Conservation (phyloP, 2,329 filamentous ascomycete genomes). For the Xylaria sp. region DNA sequence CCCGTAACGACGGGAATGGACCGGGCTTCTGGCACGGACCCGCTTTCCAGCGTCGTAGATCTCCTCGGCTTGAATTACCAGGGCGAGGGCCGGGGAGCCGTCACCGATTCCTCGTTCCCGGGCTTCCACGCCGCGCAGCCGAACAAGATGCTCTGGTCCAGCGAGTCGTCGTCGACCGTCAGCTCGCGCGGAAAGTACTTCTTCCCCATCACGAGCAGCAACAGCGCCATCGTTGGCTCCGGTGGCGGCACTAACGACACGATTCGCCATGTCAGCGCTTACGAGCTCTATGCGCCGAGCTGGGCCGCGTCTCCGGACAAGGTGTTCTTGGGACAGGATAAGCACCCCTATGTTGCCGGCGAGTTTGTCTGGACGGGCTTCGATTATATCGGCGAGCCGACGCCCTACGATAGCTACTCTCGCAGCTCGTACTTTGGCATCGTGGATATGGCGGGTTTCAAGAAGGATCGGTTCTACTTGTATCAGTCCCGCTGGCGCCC, state of each 20-base stretch:
- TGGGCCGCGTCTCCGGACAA: slow-evolving; percentile 59
- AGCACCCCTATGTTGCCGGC: slow-evolving; percentile 55
- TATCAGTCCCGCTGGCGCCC: slow-evolving; percentile 61
- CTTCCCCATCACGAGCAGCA: slow-evolving; percentile 54
- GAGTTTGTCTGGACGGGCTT: slow-evolving; percentile 60
- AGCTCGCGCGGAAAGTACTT: slow-evolving; percentile 58
- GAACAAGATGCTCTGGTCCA: slow-evolving; percentile 52
- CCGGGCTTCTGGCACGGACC: slow-evolving; percentile 46
- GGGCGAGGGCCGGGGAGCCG: slow-evolving; percentile 49
- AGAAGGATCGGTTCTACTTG: slow-evolving; percentile 60
- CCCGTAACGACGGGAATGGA: slow-evolving; percentile 54
- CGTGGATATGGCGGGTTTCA: slow-evolving; percentile 62
- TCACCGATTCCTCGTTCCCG: slow-evolving; percentile 15
- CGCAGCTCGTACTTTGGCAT: slow-evolving; percentile 62
- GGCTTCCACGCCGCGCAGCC: slow-evolving; percentile 52
- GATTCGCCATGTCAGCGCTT: slow-evolving; percentile 50
- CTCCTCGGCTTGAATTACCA: slow-evolving; percentile 62
- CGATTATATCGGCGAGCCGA: slow-evolving; percentile 58
- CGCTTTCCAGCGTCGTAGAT: slow-evolving; percentile 51
- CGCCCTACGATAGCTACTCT: slow-evolving; percentile 52
- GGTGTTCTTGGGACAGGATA: slow-evolving; percentile 56
- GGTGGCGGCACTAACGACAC: slow-evolving; percentile 47
- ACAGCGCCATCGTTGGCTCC: slow-evolving; percentile 46
- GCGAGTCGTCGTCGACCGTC: slow-evolving; percentile 51
- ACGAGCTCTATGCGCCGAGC: slow-evolving; percentile 55